Percentiles rank a stretch among this genome's conserved stretches.
Evolutionary conservation across 805 yeast genomes (phyloP).

Genomic region (Yarrowia sp.): DNA sequence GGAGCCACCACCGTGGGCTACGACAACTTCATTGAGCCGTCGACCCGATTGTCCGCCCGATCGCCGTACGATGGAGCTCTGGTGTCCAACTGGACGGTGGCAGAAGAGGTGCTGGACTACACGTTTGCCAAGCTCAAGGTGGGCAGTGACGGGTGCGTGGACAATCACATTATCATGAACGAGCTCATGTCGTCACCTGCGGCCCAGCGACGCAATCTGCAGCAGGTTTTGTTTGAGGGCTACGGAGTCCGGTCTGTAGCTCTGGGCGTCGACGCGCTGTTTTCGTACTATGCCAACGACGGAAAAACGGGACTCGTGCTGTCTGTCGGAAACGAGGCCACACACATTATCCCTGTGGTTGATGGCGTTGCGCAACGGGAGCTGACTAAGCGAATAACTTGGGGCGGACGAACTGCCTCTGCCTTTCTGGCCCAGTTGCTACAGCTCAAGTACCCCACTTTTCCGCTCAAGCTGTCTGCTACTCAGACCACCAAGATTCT

Average conservation of each 20-base stretch:
- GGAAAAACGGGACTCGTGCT: slow-evolving; percentile 63
- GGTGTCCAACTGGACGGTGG: slow-evolving; percentile 88
- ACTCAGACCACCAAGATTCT: slow-evolving; percentile 65
- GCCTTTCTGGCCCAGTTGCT: slow-evolving; percentile 61
- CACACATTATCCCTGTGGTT: slow-evolving; percentile 77
- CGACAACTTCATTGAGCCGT: slow-evolving; percentile 69
- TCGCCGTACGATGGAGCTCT: slow-evolving; percentile 85
- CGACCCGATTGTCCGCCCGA: slow-evolving; percentile 63
- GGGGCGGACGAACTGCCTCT: slow-evolving; percentile 82
- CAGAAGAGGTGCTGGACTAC: slow-evolving; percentile 80
- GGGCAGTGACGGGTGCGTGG: slow-evolving; percentile 48
- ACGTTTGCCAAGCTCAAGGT: slow-evolving; percentile 78
- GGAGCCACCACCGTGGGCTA: slow-evolving; percentile 71
- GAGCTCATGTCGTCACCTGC: slow-evolving; percentile 72
- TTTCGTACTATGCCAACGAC: slow-evolving; percentile 65
- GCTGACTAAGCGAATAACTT: slow-evolving; percentile 76
- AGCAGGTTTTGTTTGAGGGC: slow-evolving; percentile 81
- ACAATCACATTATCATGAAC: slow-evolving; percentile 76
- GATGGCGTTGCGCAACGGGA: slow-evolving; percentile 62
- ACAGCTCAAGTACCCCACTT: slow-evolving; percentile 73
- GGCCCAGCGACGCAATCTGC: slow-evolving; percentile 67
- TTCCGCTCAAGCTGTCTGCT: slow-evolving; percentile 68
- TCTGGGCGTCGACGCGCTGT: slow-evolving; percentile 79
- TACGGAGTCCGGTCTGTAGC: slow-evolving; percentile 71
- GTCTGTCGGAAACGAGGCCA: slow-evolving; percentile 77